Base-by-base conservation (phyloP, 108 stramenopile genomes). In the Nitzschia sp. region DNA sequence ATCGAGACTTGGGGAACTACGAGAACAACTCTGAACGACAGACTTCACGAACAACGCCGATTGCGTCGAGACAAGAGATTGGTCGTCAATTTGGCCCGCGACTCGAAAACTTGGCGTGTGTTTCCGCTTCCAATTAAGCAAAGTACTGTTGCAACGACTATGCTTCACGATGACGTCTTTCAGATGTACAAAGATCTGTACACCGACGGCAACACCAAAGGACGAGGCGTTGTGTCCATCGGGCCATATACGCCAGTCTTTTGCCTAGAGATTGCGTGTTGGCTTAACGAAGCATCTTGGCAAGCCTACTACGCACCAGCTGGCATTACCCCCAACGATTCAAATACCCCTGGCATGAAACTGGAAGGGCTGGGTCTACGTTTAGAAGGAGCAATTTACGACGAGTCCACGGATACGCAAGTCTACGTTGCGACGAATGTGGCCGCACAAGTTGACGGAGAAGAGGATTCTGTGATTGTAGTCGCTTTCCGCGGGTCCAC, bases 401-500 rank as follows among this genome's bases (percentile, higher is more conserved):
- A 95, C 50, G 80, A 86, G 27, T 63, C 64, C 33, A 83, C 88
- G 15, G 91, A 95, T 56, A 92, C 87, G 16, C 82, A 85, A 32
- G 89, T 78, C 25, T 88, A 85, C 41, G 80, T 96, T 26, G 88
- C 86, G 21, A 73, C 75, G 9, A 93, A 93, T 53, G 52, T 76
- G 1, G 66, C 65, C n/a, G 59, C 71, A 2, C 88, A 88, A 48
- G 80, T 89, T 1, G 88, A 89, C 58, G 91, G 94, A 54, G 93
- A 92, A 44, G 83, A 91, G 53, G 93, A 90, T 58, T 85, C 85
- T 32, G 66, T 96, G n/a, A 87, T 93, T 63, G 87, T 96, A 3
- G 71, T 96, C 36, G 81, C 93, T n/a, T 96, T 96, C 64, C 84
- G 96, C 36, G 96, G 96, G 15, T 92, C 96, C 5, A 80, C 86